Evolutionary conservation across 345 rosid genomes (phyloP).

Genomic region (Boechera divaricarpa): DNA sequence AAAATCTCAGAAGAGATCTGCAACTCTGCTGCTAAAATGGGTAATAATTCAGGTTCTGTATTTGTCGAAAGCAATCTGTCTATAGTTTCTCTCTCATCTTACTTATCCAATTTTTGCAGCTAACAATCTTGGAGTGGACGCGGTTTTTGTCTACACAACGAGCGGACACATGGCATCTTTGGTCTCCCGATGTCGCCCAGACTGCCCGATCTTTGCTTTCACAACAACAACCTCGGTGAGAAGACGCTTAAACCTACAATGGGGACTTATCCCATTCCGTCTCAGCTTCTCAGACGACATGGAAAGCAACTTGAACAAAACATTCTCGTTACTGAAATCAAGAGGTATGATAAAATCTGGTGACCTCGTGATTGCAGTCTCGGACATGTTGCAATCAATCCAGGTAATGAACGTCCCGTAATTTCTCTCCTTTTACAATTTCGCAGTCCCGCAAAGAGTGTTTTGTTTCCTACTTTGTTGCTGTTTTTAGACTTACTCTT

Average conservation of each 20-base stretch:
- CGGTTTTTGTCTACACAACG: constrained; percentile 91
- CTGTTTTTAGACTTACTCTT: constrained; percentile 32
- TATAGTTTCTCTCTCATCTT: constrained; percentile 9
- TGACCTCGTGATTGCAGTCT: constrained; percentile 92
- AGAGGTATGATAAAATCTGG: constrained; percentile 98
- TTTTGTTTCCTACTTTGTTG: constrained; percentile 21
- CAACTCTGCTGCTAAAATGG: constrained; percentile 98
- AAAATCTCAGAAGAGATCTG: constrained; percentile 94
- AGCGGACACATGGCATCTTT: constrained; percentile 96
- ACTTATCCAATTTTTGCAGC: constrained; percentile 55
- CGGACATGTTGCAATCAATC: constrained; percentile 95
- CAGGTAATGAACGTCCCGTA: constrained; percentile 93
- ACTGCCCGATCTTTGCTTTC: constrained; percentile 97
- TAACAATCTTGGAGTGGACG: constrained; percentile 91
- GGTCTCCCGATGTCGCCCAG: constrained; percentile 92
- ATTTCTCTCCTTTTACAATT: constrained; percentile 1
- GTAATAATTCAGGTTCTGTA: constrained; percentile 46
- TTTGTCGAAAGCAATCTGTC: not conserved
- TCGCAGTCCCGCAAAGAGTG: constrained; percentile 3
- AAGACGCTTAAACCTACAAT: constrained; percentile 89
- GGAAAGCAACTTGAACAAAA: constrained; percentile 91
- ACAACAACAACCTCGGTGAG: constrained; percentile 77
- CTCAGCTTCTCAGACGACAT: constrained; percentile 90
- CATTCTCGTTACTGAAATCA: constrained; percentile 91
- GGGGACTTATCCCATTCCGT: constrained; percentile 99